Percentiles rank a stretch among this genome's conserved stretches.
These are phyloP conservation scores for Dictyostelium purpureum DNA, from an alignment of 78 protist genomes.

Conservation along the genomic window DNA sequence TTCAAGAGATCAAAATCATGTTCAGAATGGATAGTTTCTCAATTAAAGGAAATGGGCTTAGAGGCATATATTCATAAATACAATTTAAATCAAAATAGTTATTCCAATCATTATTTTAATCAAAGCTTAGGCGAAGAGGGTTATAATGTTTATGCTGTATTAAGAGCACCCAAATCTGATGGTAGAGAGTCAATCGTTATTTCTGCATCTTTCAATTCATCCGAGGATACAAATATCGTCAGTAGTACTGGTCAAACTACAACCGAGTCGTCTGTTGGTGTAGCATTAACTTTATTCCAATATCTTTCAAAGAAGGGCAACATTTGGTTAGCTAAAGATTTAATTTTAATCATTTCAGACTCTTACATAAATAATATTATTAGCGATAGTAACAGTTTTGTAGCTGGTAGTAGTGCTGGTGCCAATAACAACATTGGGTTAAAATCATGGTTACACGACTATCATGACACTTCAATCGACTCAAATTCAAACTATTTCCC, in stretches of 20 bases:
- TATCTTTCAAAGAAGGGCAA: conserved; percentile 18
- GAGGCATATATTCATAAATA: conserved; percentile 43
- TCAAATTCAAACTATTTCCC: conserved; percentile 22
- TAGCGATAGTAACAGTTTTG: background rate
- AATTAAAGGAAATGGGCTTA: conserved; percentile 25
- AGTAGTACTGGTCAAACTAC: too few relatives aligned
- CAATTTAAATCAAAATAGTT: background rate
- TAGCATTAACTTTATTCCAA: background rate
- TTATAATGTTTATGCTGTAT: conserved; percentile 57
- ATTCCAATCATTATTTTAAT: background rate
- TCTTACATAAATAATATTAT: background rate
- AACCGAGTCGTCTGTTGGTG: conserved; percentile 16
- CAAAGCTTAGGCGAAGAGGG: background rate
- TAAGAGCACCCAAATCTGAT: conserved; percentile 77
- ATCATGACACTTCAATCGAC: conserved; percentile 9
- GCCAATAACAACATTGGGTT: background rate
- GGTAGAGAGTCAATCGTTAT: conserved; percentile 70
- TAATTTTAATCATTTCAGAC: conserved; percentile 42
- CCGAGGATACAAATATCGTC: background rate
- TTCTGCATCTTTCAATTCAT: conserved; percentile 17
- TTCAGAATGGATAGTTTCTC: conserved; percentile 24
- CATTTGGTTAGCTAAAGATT: conserved; percentile 81
- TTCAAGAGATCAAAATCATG: background rate
- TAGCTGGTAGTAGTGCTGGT: background rate
- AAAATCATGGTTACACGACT: conserved; percentile 45